phyloP scores from a whole-genome alignment of 768 basidiomycete genomes.

The Porpolomopsis calyptriformis region DNA sequence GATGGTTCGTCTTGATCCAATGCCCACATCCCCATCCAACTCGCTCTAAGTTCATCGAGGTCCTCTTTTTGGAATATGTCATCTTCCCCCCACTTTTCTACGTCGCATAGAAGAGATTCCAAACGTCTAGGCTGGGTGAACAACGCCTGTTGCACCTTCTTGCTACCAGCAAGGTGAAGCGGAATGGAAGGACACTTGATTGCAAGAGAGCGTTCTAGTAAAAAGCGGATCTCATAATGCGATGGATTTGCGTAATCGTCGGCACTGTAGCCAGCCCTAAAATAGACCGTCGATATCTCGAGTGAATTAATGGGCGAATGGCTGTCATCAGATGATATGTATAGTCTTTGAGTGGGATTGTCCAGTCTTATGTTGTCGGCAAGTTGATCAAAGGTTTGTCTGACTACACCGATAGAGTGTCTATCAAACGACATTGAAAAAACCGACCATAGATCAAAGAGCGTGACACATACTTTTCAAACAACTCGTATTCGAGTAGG shows the following conservation, averaged over 20 bases:
- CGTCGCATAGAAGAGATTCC: slow-evolving; percentile 54
- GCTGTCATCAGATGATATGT: slow-evolving; percentile 24
- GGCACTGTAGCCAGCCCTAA: slow-evolving; percentile 82
- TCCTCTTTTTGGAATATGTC: slow-evolving; percentile 26
- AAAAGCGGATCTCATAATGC: slow-evolving; percentile 64
- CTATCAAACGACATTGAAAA: slow-evolving; percentile 27
- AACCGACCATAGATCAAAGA: background rate
- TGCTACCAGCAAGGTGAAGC: slow-evolving; percentile 89
- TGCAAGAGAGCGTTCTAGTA: slow-evolving; percentile 71
- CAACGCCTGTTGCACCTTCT: slow-evolving; percentile 83
- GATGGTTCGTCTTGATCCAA: slow-evolving; percentile 33
- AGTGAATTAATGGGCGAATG: slow-evolving; percentile 22
- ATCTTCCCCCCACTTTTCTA: slow-evolving; percentile 23
- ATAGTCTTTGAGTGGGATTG: slow-evolving; percentile 32
- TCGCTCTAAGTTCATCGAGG: slow-evolving; percentile 48
- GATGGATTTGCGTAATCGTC: slow-evolving; percentile 58
- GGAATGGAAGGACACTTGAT: slow-evolving; percentile 91
- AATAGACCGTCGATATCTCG: slow-evolving; percentile 86
- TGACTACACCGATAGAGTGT: slow-evolving; percentile 61
- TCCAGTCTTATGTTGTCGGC: slow-evolving; percentile 45
- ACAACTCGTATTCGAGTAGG: slow-evolving; percentile 76
- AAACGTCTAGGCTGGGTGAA: slow-evolving; percentile 64
- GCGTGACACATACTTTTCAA: slow-evolving; percentile 50
- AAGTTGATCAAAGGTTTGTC: slow-evolving; percentile 69
- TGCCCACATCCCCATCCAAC: slow-evolving; percentile 87